phyloP scores from a whole-genome alignment of 306 rosid genomes.

The Begonia masoniana region DNA sequence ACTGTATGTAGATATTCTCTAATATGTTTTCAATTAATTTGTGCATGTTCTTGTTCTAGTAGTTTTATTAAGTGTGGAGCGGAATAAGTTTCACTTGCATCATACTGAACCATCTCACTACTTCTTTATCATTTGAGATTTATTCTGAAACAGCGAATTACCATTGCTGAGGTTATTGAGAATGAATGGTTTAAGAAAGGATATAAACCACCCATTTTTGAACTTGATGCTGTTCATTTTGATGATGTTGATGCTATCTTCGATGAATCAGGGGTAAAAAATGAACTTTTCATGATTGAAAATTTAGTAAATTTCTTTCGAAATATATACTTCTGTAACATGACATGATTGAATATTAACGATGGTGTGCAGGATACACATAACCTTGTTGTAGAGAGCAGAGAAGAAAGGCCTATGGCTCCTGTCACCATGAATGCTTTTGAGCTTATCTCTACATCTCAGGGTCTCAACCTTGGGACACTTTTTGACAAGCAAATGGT shows the following conservation, averaged over 20 bases:
- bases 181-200: constrained; percentile 98
- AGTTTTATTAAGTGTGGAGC: neutral
- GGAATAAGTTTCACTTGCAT: neutral
- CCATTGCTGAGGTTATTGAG: constrained; percentile 64
- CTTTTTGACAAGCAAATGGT: constrained; percentile 97
- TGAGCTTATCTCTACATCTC: constrained; percentile 89
- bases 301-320: constrained; percentile 1
- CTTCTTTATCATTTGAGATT: constrained; percentile 1
- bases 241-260: constrained; percentile 69
- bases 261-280: constrained; percentile 45
- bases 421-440: constrained; percentile 93
- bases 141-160: constrained; percentile 61
- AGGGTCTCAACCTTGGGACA: constrained; percentile 73
- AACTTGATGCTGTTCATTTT: constrained; percentile 56
- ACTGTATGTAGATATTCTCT: constrained; percentile 38
- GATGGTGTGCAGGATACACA: constrained; percentile 33
- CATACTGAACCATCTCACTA: neutral
- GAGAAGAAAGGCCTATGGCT: constrained; percentile 37
- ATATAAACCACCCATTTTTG: constrained; percentile 66
- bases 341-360: constrained; percentile 7
- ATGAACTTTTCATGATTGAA: constrained; percentile 1
- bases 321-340: neutral
- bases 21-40: neutral
- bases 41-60: neutral
- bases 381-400: constrained; percentile 68